Conservation (phyloP, 2,329 filamentous ascomycete species). For the Pseudogymnoascus verrucosus region DNA sequence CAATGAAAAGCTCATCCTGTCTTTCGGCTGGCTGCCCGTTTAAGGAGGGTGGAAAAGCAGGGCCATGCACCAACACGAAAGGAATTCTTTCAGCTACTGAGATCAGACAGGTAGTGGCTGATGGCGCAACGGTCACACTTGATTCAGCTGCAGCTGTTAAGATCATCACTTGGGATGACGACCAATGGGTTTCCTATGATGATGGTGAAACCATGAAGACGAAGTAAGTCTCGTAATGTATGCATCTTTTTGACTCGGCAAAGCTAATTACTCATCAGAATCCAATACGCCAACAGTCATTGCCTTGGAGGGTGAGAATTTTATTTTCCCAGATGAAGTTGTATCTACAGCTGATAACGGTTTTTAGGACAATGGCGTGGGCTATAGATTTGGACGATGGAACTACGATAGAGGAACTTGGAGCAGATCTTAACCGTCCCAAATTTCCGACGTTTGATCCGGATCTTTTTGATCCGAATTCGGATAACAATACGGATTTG, state of each 20-base stretch:
- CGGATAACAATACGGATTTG: neutral
- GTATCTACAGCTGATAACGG: neutral
- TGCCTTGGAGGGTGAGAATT: slow-evolving; percentile 1
- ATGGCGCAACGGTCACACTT: slow-evolving; percentile 18
- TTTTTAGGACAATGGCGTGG: slow-evolving; percentile 4
- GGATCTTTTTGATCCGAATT: neutral
- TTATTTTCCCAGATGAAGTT: neutral
- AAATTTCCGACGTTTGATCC: slow-evolving; percentile 1
- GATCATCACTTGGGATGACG: slow-evolving; percentile 26
- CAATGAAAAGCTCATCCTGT: slow-evolving; percentile 16
- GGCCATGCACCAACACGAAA: slow-evolving; percentile 19
- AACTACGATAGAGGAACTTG: slow-evolving; percentile 9
- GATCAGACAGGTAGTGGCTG: slow-evolving; percentile 12
- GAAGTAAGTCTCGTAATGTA: neutral
- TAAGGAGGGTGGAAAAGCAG: slow-evolving; percentile 14
- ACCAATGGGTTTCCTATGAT: slow-evolving; percentile 31
- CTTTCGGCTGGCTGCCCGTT: slow-evolving; percentile 19
- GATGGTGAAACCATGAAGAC: slow-evolving; percentile 7
- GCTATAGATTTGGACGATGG: slow-evolving; percentile 10
- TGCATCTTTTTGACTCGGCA: neutral
- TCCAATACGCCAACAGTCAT: neutral
- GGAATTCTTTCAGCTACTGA: slow-evolving; percentile 17
- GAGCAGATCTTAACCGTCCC: neutral
- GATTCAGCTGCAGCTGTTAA: slow-evolving; percentile 28
- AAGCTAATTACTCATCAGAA: neutral